Evolutionary conservation across 345 rosid genomes (phyloP), one percentile per base, ranked within the genome.

Genomic region (Citrus sp.): DNA sequence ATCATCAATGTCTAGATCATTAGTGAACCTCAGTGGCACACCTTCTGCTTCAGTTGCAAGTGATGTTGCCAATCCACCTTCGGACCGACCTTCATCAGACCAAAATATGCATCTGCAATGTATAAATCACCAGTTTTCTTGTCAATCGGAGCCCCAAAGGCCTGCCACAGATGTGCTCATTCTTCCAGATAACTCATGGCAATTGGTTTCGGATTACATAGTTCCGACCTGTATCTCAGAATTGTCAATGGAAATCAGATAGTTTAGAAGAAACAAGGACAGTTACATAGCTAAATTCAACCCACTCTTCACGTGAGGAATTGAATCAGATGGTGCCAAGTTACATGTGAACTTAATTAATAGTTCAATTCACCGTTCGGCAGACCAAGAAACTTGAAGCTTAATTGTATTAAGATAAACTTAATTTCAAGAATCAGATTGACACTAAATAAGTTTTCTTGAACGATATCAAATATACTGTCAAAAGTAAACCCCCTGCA

Each of bases 111-210:
- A 77, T 95, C 99, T 12, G 97, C 99, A 9, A 95, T 93, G 83
- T 90, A 95, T 60, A 95, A 87, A 80, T 92, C 97, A 4, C 98
- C 97, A 1, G 87, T 90, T 80, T 84, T 89, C 87, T 90, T 92
- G 72, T 92, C 85, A 70, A 95, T 9, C 94, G 92, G 27, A 95
- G 94, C 58, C 99, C 99, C 70, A 95, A 80, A 80, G 98, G 98
- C 82, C 98, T 89, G 54, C 99, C 99, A 73, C 99, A 95, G 58
- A 93, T 89, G 82, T 95, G 98, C 81, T 95, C 99, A 79, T 92
- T 86, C 85, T 84, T 86, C n/a, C 87, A 91, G 71, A 85, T 95
- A 92, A 81, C 80, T 80, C 73, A 74, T 13, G 69, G 90, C 80
- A n/a, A 93, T 92, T 34, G 92, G 86, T 83, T 95, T 89, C 18